Percentiles rank a stretch among this genome's conserved stretches.
These are phyloP conservation scores for Dioscorea cayenensis DNA, from an alignment of 116 monocot genomes.

Conservation along the genomic window DNA sequence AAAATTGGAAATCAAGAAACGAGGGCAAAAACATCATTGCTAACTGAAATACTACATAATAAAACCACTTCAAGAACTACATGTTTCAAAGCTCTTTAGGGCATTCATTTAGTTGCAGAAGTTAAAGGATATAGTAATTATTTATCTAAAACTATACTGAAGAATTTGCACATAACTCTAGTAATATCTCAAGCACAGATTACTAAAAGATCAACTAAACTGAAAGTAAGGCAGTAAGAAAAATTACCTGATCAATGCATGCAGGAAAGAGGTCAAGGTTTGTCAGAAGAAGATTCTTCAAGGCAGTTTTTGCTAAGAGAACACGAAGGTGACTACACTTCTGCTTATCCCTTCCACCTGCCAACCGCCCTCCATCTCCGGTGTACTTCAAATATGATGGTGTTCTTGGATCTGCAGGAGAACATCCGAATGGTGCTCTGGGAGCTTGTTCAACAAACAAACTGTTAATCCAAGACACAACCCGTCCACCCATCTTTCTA, in stretches of 20 bases:
- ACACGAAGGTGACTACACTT: conserved; percentile 55
- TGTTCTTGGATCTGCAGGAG: conserved; percentile 83
- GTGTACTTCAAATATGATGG: conserved; percentile 70
- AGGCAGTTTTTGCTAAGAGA: conserved; percentile 82
- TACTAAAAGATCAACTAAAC: too few relatives aligned
- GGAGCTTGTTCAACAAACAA: conserved; percentile 67
- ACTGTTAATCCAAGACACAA: conserved; percentile 86
- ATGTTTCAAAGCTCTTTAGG: too few relatives aligned
- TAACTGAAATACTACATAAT: too few relatives aligned
- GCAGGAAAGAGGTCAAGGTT: conserved; percentile 92
- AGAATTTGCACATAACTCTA: too few relatives aligned
- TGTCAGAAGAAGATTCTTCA: conserved; percentile 94
- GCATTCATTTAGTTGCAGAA: too few relatives aligned
- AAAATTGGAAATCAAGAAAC: too few relatives aligned
- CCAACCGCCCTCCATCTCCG: conserved; percentile 40
- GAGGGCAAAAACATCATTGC: too few relatives aligned
- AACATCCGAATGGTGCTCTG: conserved; percentile 72
- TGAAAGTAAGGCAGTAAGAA: background rate
- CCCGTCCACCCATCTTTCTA: conserved; percentile 80
- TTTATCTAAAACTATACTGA: too few relatives aligned
- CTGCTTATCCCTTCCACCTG: conserved; percentile 60
- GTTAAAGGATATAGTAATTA: too few relatives aligned
- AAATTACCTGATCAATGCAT: conserved; percentile 84
- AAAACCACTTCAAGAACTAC: too few relatives aligned
- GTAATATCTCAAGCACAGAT: too few relatives aligned